phyloP scores from a whole-genome alignment of 1,284 basidiomycete genomes.

The Caloboletus inedulis region DNA sequence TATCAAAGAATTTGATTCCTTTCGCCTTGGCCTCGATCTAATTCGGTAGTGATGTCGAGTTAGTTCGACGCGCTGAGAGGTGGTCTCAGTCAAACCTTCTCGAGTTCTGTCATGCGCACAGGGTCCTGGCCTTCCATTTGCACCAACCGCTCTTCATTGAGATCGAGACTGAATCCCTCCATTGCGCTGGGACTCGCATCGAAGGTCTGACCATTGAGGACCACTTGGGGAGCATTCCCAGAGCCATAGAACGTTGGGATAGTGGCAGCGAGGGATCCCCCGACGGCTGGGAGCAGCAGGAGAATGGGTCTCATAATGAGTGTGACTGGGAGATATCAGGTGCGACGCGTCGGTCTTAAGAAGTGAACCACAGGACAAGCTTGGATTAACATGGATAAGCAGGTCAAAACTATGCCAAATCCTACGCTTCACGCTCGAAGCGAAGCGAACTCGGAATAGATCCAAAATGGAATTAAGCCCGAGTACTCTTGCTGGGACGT shows the following conservation, averaged over 20 bases:
- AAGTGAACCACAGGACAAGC: neutral
- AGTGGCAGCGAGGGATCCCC: conserved; percentile 21
- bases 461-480: no score
- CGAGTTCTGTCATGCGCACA: conserved; percentile 77
- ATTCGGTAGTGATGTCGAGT: neutral
- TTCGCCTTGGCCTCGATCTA: conserved; percentile 73
- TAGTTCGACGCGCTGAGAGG: neutral
- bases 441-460: no score
- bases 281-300: conserved; percentile 21
- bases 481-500: no score
- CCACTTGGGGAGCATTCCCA: conserved; percentile 13
- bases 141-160: conserved; percentile 70
- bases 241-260: conserved; percentile 12
- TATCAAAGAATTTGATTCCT: conserved; percentile 81
- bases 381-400: conserved; percentile 10
- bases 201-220: conserved; percentile 26
- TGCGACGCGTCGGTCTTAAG: neutral
- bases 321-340: neutral
- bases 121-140: conserved; percentile 68
- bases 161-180: conserved; percentile 55
- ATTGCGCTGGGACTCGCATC: conserved; percentile 19
- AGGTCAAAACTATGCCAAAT: conserved; percentile 10
- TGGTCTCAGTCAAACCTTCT: conserved; percentile 56
- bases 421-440: no score
- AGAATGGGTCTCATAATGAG: conserved; percentile 20